Evolutionary conservation across 805 yeast genomes (phyloP).

Genomic region (Zygosaccharomyces rouxii): DNA sequence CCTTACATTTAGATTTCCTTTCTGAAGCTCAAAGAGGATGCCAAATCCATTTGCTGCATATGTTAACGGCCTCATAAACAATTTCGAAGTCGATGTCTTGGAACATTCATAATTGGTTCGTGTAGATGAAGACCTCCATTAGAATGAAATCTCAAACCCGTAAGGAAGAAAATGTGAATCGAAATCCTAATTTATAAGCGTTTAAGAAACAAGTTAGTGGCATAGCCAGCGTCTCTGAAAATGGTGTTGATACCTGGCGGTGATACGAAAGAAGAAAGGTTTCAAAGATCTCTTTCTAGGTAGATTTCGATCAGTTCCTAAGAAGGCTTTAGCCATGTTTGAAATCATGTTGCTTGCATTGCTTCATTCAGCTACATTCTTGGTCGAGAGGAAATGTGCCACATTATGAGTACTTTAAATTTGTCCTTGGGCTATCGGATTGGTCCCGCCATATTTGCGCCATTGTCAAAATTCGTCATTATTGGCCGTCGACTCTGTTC

Average conservation of each 20-base stretch:
- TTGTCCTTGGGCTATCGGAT: constrained; percentile 56
- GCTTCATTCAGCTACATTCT: constrained; percentile 56
- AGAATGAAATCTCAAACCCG: not conserved
- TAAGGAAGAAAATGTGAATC: not conserved
- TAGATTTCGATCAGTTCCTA: constrained; percentile 45
- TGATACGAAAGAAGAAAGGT: too few relatives aligned
- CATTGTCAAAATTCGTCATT: constrained; percentile 51
- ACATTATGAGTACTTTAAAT: constrained; percentile 46
- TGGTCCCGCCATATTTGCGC: constrained; percentile 57
- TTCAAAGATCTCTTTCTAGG: constrained; percentile 30
- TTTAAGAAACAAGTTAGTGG: not conserved
- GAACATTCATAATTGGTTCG: constrained; percentile 13
- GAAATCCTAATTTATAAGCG: not conserved
- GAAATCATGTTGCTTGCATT: constrained; percentile 47
- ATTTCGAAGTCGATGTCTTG: constrained; percentile 24
- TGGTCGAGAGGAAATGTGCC: constrained; percentile 40
- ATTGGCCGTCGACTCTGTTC: constrained; percentile 52
- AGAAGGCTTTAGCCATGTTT: constrained; percentile 38
- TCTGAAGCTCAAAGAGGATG: not conserved
- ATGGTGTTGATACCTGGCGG: not conserved
- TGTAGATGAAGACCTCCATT: constrained; percentile 8
- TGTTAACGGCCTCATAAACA: constrained; percentile 17
- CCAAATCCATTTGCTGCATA: constrained; percentile 3
- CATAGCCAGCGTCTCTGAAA: not conserved
- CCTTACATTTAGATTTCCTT: not conserved